Percentiles rank a stretch among this genome's conserved stretches.
Evolutionary conservation across 345 rosid species (phyloP).

Genomic region (Ricinus communis): DNA sequence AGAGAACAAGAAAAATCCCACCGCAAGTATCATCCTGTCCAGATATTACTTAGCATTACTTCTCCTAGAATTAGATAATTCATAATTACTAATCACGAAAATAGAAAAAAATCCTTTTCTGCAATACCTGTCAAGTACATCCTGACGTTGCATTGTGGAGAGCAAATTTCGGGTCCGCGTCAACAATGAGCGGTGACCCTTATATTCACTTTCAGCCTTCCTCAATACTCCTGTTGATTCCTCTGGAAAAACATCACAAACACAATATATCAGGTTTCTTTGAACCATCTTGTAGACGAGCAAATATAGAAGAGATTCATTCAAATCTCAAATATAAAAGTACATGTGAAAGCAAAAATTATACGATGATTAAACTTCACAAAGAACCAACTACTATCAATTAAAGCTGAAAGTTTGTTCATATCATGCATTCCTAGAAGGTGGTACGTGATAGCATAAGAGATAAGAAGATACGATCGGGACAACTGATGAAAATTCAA

Average conservation of each 20-base stretch:
- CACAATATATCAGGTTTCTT: constrained; percentile 14
- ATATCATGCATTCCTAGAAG: not conserved
- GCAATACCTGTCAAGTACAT: constrained; percentile 74
- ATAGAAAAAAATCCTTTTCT: not conserved
- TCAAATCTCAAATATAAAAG: not conserved
- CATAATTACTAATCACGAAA: not conserved
- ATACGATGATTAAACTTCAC: not conserved
- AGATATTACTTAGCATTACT: constrained; percentile 23
- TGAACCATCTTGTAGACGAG: constrained; percentile 7
- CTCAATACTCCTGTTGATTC: constrained; percentile 76
- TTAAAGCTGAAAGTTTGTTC: not conserved
- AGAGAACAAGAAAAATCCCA: constrained; percentile 67
- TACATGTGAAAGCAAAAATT: not conserved
- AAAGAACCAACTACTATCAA: not conserved
- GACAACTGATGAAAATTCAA: too few relatives aligned
- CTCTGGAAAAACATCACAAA: constrained; percentile 41
- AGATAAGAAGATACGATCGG: too few relatives aligned
- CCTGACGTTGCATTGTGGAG: constrained; percentile 90
- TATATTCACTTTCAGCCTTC: constrained; percentile 93
- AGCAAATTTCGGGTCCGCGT: constrained; percentile 80
- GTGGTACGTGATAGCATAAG: too few relatives aligned
- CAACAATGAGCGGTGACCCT: constrained; percentile 82
- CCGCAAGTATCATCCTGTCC: constrained; percentile 61
- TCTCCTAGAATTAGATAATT: not conserved
- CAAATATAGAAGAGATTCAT: not conserved